phyloP scores from a whole-genome alignment of 768 basidiomycete species.

The Podaxis sp. region DNA sequence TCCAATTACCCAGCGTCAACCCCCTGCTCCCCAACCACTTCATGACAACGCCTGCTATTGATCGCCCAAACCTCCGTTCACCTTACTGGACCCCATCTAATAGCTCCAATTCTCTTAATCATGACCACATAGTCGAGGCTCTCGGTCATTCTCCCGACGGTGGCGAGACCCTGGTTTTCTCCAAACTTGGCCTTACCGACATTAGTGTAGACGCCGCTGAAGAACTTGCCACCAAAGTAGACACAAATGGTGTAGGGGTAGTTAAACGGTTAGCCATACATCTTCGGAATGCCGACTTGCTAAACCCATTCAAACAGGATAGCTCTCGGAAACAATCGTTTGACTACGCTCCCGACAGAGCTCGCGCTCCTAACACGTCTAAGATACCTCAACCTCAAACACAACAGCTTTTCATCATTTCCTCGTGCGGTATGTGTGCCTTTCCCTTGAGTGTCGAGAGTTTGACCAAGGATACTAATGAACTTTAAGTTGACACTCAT shows the following conservation, averaged over 20 bases:
- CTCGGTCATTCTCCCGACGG: constrained; percentile 65
- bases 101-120: constrained; percentile 40
- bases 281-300: neutral
- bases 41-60: constrained; percentile 9
- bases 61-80: constrained; percentile 10
- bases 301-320: constrained; percentile 48
- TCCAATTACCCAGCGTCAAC: neutral
- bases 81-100: constrained; percentile 10
- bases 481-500: constrained; percentile 70
- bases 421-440: constrained; percentile 73
- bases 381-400: constrained; percentile 84
- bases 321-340: constrained; percentile 81
- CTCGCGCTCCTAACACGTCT: constrained; percentile 72
- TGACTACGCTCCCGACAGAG: constrained; percentile 72
- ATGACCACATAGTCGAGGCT: constrained; percentile 64
- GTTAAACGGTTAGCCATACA: constrained; percentile 52
- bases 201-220: constrained; percentile 74
- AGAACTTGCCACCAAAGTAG: constrained; percentile 61
- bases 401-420: constrained; percentile 78
- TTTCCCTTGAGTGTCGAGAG: neutral
- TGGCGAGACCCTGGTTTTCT: constrained; percentile 82
- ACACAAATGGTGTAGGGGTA: constrained; percentile 45
- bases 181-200: constrained; percentile 74
- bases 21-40: constrained; percentile 1
- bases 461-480: constrained; percentile 13